phyloP scores from a whole-genome alignment of 106 monocot species.

The Vanilla planifolia region DNA sequence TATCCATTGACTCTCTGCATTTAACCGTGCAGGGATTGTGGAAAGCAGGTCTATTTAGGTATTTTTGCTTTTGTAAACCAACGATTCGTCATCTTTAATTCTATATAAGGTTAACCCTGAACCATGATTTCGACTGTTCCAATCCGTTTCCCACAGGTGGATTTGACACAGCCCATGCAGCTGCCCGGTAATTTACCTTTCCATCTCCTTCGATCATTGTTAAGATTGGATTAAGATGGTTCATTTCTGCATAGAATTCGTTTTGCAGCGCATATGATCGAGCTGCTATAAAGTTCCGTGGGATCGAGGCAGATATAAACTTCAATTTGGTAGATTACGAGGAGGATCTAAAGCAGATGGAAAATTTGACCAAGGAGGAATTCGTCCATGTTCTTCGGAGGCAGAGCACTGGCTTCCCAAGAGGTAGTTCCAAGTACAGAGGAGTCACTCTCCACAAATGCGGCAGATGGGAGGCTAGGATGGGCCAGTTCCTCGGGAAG shows the following conservation, averaged over 20 bases:
- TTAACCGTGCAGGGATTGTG: slow-evolving; percentile 60
- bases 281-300: slow-evolving; percentile 60
- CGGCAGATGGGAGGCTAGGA: slow-evolving; percentile 58
- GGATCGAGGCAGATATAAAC: slow-evolving; percentile 49
- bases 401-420: slow-evolving; percentile 39
- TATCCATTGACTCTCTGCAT: not conserved
- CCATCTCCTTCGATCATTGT: not conserved
- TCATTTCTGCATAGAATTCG: not conserved
- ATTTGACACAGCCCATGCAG: slow-evolving; percentile 57
- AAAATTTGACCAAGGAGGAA: slow-evolving; percentile 40
- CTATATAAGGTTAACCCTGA: too few species aligned
- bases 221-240: too few species aligned
- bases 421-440: slow-evolving; percentile 43
- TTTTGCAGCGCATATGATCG: slow-evolving; percentile 49
- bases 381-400: slow-evolving; percentile 53
- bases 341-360: slow-evolving; percentile 53
- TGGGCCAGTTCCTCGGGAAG: slow-evolving; percentile 51
- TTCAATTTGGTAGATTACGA: slow-evolving; percentile 46
- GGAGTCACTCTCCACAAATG: slow-evolving; percentile 60
- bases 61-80: not conserved
- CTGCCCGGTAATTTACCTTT: slow-evolving; percentile 26
- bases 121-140: not conserved
- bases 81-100: too few species aligned
- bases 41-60: slow-evolving; percentile 65
- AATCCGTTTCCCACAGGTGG: slow-evolving; percentile 25